phyloP scores from a whole-genome alignment of 768 basidiomycete species.

The Lactarius psammicola region DNA sequence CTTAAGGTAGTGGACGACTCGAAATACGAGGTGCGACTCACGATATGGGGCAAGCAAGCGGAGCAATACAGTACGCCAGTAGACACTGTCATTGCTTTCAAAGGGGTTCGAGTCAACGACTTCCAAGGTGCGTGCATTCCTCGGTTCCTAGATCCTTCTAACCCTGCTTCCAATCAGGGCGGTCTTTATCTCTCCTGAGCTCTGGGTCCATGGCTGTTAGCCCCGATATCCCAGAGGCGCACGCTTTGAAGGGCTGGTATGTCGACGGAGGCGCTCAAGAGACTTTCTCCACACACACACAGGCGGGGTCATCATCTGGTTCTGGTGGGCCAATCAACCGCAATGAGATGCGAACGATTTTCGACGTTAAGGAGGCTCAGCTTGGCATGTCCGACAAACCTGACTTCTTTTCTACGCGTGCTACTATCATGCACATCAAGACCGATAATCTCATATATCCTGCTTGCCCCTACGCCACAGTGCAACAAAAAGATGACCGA shows the following conservation, averaged over 20 bases:
- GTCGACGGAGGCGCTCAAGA: conserved; percentile 63
- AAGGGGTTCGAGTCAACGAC: conserved; percentile 90
- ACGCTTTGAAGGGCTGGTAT: conserved; percentile 88
- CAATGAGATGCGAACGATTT: conserved; percentile 66
- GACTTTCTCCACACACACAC: conserved; percentile 72
- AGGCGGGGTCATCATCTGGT: conserved; percentile 38
- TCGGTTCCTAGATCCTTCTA: conserved; percentile 22
- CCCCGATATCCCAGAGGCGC: conserved; percentile 90
- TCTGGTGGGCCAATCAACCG: conserved; percentile 57
- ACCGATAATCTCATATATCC: conserved; percentile 81
- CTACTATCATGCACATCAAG: conserved; percentile 87
- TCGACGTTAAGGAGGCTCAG: conserved; percentile 74
- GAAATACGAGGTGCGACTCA: conserved; percentile 73
- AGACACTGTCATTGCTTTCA: conserved; percentile 83
- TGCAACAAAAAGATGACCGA: conserved; percentile 92
- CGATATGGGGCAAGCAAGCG: conserved; percentile 95
- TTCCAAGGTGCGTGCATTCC: conserved; percentile 61
- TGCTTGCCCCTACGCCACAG: conserved; percentile 71
- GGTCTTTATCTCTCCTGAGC: conserved; percentile 80
- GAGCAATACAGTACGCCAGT: conserved; percentile 66
- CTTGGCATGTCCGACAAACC: conserved; percentile 73
- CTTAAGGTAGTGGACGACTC: conserved; percentile 85
- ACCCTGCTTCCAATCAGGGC: conserved; percentile 45
- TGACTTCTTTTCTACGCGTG: conserved; percentile 78
- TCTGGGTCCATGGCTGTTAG: conserved; percentile 80